These are phyloP conservation scores for Daldinia loculata DNA, from an alignment of 495 filamentous ascomycete species.

Conservation along the genomic window DNA sequence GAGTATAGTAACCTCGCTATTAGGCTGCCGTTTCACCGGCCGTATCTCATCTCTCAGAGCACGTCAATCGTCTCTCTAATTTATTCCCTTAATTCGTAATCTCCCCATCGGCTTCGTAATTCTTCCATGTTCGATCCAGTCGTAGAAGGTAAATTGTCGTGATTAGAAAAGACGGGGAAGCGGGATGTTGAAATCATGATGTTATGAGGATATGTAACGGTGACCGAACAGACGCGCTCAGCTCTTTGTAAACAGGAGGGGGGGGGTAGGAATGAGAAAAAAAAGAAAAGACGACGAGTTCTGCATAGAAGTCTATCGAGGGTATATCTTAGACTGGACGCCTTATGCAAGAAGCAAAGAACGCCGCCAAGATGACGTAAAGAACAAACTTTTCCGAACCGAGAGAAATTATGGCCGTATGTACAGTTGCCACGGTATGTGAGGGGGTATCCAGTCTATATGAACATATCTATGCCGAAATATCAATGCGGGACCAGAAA, in stretches of 20 bases:
- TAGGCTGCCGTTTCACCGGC: neutral
- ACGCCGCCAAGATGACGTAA: constrained; percentile 45
- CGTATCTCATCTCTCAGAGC: constrained; percentile 6
- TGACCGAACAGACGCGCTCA: neutral
- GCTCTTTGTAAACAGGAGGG: neutral
- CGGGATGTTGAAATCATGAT: neutral
- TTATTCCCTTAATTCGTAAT: neutral
- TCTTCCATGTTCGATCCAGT: constrained; percentile 15
- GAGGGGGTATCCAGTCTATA: constrained; percentile 49
- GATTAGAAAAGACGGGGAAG: neutral
- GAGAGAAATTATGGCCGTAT: constrained; percentile 38
- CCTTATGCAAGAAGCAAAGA: constrained; percentile 41
- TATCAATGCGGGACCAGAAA: constrained; percentile 27
- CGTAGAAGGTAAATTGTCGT: constrained; percentile 7
- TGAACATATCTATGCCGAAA: constrained; percentile 45
- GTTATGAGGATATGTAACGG: neutral
- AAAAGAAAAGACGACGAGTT: constrained; percentile 24
- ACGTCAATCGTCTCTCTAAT: constrained; percentile 22
- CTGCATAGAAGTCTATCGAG: constrained; percentile 40
- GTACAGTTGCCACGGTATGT: constrained; percentile 33
- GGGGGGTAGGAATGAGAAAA: neutral
- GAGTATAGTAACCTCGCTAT: constrained; percentile 2
- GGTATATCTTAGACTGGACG: constrained; percentile 42
- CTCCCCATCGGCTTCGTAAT: neutral
- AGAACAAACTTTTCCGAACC: constrained; percentile 45